Percentiles rank a stretch among this genome's conserved stretches.
These are phyloP conservation scores for Aureobasidium zeae DNA, from an alignment of 2,329 filamentous ascomycete genomes.

Conservation along the genomic window DNA sequence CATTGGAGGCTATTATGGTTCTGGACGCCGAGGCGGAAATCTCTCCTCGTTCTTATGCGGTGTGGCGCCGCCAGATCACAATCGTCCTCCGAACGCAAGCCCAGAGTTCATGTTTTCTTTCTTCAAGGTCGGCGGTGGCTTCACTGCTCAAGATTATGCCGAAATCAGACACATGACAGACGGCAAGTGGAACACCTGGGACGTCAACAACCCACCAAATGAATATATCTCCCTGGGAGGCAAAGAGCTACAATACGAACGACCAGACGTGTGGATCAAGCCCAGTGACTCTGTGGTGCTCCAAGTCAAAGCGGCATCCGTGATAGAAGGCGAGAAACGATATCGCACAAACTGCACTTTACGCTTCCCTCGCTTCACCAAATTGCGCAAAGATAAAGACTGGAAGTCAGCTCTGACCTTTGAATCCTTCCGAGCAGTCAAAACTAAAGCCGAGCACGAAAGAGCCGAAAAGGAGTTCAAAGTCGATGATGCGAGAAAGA, in stretches of 20 bases:
- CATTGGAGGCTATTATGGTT: slow-evolving; percentile 87
- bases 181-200: slow-evolving; percentile 86
- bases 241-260: slow-evolving; percentile 54
- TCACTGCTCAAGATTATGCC: slow-evolving; percentile 74
- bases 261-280: slow-evolving; percentile 87
- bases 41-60: slow-evolving; percentile 88
- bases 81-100: slow-evolving; percentile 38
- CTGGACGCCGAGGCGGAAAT: slow-evolving; percentile 70
- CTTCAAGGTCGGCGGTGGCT: slow-evolving; percentile 95
- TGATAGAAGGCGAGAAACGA: slow-evolving; percentile 58
- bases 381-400: slow-evolving; percentile 67
- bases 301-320: slow-evolving; percentile 77
- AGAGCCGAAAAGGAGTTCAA: slow-evolving; percentile 64
- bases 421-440: slow-evolving; percentile 66
- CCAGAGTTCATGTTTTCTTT: slow-evolving; percentile 83
- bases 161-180: slow-evolving; percentile 75
- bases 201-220: slow-evolving; percentile 63
- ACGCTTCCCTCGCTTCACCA: slow-evolving; percentile 84
- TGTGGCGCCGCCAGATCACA: slow-evolving; percentile 45
- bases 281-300: slow-evolving; percentile 81
- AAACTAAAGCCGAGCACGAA: slow-evolving; percentile 59
- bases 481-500: slow-evolving; percentile 57
- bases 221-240: slow-evolving; percentile 75
- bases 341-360: slow-evolving; percentile 72
- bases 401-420: slow-evolving; percentile 75